These are phyloP conservation scores for Heterobasidion irregulare DNA, from an alignment of 1,284 basidiomycete genomes.

Conservation along the genomic window DNA sequence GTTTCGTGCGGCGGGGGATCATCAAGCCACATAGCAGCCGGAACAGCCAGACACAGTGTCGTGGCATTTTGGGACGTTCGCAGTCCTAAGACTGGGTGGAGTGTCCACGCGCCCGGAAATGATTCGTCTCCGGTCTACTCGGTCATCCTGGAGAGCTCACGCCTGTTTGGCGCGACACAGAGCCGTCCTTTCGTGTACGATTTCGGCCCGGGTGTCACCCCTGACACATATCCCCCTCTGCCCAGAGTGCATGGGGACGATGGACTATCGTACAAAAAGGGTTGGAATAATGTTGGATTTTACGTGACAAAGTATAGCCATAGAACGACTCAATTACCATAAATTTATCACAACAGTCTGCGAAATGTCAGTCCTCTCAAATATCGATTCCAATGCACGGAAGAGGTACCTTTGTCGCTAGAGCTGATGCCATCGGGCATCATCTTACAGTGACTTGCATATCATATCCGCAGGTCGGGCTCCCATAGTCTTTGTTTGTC, in stretches of 20 bases:
- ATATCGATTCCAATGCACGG: not conserved
- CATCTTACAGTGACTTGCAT: too few relatives aligned
- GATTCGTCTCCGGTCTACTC: constrained; percentile 69
- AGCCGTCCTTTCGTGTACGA: constrained; percentile 68
- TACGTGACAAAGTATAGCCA: constrained; percentile 34
- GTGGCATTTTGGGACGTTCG: constrained; percentile 75
- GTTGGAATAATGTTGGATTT: constrained; percentile 31
- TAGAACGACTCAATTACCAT: not conserved
- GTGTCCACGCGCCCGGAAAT: constrained; percentile 67
- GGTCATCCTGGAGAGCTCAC: constrained; percentile 59
- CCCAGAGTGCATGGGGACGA: constrained; percentile 23
- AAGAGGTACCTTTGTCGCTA: too few relatives aligned
- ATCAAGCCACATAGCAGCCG: constrained; percentile 58
- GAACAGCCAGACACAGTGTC: constrained; percentile 64
- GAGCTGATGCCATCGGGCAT: too few relatives aligned
- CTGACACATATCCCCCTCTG: constrained; percentile 49
- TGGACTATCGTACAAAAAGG: constrained; percentile 30
- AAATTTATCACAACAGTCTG: not conserved
- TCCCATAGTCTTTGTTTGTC: too few relatives aligned
- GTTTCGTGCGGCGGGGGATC: constrained; percentile 62
- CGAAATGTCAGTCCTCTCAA: too few relatives aligned
- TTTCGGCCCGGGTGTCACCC: constrained; percentile 56
- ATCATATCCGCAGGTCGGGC: too few relatives aligned
- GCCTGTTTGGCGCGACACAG: constrained; percentile 68
- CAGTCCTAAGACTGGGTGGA: constrained; percentile 51